Percentiles rank a stretch among this genome's conserved stretches.
phyloP scores from a whole-genome alignment of 164 flowering plant genomes.

The Nymphaea thermarum region DNA sequence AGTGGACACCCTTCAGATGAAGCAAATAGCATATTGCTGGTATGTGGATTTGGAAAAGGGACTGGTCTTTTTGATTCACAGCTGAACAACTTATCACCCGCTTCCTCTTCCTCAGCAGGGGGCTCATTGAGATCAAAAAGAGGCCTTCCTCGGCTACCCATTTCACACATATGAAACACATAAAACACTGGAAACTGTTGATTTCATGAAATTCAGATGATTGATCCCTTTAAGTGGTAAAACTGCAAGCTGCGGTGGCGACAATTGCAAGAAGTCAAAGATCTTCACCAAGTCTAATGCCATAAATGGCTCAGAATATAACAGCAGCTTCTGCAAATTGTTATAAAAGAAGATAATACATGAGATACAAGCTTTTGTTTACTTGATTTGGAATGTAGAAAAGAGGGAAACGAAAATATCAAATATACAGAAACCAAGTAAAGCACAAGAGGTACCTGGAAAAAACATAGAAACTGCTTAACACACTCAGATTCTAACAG shows the following conservation, averaged over 20 bases:
- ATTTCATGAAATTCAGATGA: slow-evolving; percentile 7
- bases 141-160: slow-evolving; percentile 79
- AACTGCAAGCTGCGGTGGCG: slow-evolving; percentile 26
- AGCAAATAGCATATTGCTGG: slow-evolving; percentile 25
- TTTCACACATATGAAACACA: slow-evolving; percentile 41
- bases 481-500: neutral
- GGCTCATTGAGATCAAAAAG: slow-evolving; percentile 92
- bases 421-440: neutral
- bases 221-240: slow-evolving; percentile 13
- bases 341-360: neutral
- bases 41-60: slow-evolving; percentile 30
- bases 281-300: neutral
- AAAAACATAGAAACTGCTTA: neutral
- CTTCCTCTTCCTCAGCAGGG: slow-evolving; percentile 70
- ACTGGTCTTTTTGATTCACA: slow-evolving; percentile 57
- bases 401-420: neutral
- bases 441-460: neutral
- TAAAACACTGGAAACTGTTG: slow-evolving; percentile 29
- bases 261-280: neutral
- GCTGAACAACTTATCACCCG: slow-evolving; percentile 20
- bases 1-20: slow-evolving; percentile 27
- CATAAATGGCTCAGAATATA: slow-evolving; percentile 1
- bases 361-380: too few species aligned
- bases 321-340: slow-evolving; percentile 8
- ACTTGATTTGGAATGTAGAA: neutral